Base-by-base conservation (phyloP, 1,139 yeast species). In the Zygosaccharomyces sapae region DNA sequence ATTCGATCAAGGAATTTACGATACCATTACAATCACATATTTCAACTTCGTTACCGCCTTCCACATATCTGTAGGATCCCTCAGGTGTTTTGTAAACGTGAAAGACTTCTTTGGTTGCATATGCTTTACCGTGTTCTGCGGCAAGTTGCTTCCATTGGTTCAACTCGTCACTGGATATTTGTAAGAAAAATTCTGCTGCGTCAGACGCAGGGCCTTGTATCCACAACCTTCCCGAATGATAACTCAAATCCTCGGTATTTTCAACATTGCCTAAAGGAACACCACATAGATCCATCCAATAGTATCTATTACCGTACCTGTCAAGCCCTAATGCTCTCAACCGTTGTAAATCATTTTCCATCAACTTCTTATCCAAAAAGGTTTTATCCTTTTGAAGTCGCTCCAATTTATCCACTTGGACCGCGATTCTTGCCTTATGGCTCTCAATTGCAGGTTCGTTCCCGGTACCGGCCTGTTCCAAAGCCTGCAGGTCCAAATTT, bases 231-330 rank as follows among this genome's bases (percentile, higher is more conserved):
- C 97, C 97, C 85, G 89, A 67, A n/a, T 69, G 69, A 12, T 68
- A 71, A 1, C 30, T 40, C 9, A 52, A 56, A 4, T 57, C 61
- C 4, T 61, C 62, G 2, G 63, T 67, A 4, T 69, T 71, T 9
- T 70, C 70, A 8, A 70, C 73, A 19, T 70, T 75, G n/a, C 65
- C 72, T 19, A 78, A 78, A 4, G 89, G 87, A 47, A 87, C 72
- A 0, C 97, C 97, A 61, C 84, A 84, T 54, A 78, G 75, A 62
- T 92, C 97, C 62, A 90, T 82, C 96, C 96, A 92, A 95, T 96
- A 94, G 65, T 90, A 92, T 55, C 92, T 74, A 68, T 92, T 94
- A 63, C 73, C 88, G 52, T 79, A 77, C 46, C 96, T 73, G 65
- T 92, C 99, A 54, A 81, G 77, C 4, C 99, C 99, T 25, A 92